phyloP scores from a whole-genome alignment of 495 filamentous ascomycete species.

The Penicillium cataractarum region DNA sequence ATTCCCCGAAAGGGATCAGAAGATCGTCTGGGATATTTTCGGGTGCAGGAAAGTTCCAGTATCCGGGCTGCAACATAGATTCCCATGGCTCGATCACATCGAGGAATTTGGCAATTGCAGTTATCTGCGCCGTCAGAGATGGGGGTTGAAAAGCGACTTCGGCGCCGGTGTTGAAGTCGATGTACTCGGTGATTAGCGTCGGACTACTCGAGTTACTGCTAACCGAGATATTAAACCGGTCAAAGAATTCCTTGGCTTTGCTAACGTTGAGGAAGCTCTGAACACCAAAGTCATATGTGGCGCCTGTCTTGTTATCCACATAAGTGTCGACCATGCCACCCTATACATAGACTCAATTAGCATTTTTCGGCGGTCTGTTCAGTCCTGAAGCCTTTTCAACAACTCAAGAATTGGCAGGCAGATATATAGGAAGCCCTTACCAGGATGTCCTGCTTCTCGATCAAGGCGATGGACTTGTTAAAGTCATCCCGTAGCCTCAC shows the following conservation, averaged over 20 bases:
- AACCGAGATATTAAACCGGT: conserved; percentile 41
- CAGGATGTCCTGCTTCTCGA: conserved; percentile 44
- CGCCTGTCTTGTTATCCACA: conserved; percentile 34
- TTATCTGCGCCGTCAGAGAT: conserved; percentile 24
- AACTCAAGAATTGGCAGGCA: too few relatives aligned
- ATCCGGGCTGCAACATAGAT: conserved; percentile 40
- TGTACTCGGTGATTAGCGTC: conserved; percentile 31
- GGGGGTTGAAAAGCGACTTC: conserved; percentile 27
- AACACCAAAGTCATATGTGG: conserved; percentile 44
- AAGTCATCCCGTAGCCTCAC: conserved; percentile 46
- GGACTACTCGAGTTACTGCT: conserved; percentile 21
- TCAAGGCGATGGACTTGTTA: conserved; percentile 41
- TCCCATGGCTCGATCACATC: conserved; percentile 39
- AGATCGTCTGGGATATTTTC: conserved; percentile 46
- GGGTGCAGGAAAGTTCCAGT: conserved; percentile 39
- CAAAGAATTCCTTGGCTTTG: conserved; percentile 43
- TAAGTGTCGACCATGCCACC: conserved; percentile 50
- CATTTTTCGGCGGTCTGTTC: background rate
- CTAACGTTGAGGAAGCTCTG: conserved; percentile 42
- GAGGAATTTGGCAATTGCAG: conserved; percentile 41
- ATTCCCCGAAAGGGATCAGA: conserved; percentile 47
- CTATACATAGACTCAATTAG: conserved; percentile 27
- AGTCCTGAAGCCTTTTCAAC: too few relatives aligned
- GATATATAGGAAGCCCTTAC: conserved; percentile 25
- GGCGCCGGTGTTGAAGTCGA: conserved; percentile 46